phyloP scores from a whole-genome alignment of 208 protist species.

The Herpetomonas muscarum region DNA sequence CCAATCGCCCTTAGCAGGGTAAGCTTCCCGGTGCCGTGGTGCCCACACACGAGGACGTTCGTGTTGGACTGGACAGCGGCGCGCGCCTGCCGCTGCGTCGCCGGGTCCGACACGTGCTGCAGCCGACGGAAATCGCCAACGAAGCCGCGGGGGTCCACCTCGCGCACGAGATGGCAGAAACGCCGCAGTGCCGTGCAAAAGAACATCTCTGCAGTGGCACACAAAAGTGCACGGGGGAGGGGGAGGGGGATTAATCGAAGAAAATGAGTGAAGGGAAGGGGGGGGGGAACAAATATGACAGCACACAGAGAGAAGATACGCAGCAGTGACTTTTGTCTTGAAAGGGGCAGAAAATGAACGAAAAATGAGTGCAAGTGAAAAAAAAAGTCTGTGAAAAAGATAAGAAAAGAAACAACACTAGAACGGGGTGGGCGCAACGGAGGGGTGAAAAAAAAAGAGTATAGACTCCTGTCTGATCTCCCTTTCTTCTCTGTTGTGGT shows the following conservation, averaged over 20 bases:
- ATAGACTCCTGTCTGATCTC: too few relatives aligned
- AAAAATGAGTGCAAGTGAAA: too few relatives aligned
- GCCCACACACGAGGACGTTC: conserved; percentile 79
- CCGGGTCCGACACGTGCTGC: conserved; percentile 26
- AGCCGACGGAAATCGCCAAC: conserved; percentile 55
- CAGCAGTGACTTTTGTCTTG: too few relatives aligned
- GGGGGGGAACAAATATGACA: neutral
- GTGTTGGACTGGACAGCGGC: conserved; percentile 23
- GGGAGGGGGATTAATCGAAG: conserved; percentile 2
- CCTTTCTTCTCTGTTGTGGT: too few relatives aligned
- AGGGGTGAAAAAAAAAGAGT: conserved; percentile 1
- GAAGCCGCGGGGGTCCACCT: conserved; percentile 76
- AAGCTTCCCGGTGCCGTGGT: conserved; percentile 76
- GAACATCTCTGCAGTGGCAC: conserved; percentile 14
- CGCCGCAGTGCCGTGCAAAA: conserved; percentile 1
- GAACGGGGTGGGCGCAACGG: neutral
- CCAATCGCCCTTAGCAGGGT: conserved; percentile 75
- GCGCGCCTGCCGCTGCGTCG: conserved; percentile 33
- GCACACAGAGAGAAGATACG: neutral
- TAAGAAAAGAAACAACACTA: conserved; percentile 1
- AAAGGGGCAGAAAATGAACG: conserved; percentile 6
- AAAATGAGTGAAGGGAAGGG: conserved; percentile 6
- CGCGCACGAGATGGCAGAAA: conserved; percentile 52
- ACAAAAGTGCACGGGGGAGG: too few relatives aligned
- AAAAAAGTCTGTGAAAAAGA: too few relatives aligned